Evolutionary conservation across 805 yeast genomes (phyloP), one percentile per base, ranked within the genome.

Genomic region (Cyberlindnera subsufficiens): DNA sequence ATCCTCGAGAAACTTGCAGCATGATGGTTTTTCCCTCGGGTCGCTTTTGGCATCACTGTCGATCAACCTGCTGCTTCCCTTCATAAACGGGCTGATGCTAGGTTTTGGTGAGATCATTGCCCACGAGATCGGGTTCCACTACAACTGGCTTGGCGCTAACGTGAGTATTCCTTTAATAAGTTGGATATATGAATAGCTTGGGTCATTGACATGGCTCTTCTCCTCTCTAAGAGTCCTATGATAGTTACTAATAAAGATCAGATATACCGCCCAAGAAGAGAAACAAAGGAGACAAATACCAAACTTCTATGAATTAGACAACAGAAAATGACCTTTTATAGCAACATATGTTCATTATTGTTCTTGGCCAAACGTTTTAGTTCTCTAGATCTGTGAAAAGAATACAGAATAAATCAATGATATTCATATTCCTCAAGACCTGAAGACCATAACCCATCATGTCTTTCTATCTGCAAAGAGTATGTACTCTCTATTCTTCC

Each of bases 71-170:
- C 59, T 89, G 2, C 65, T 91, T 37, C 98, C 98, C 3, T 89
- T 91, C 56, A 70, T 91, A 52, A 91, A 91, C 56, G 98, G 98
- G 8, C 69, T 91, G 64, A 90, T 90, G 96, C 74, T 91, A 39
- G 98, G 98, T 0, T 88, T 91, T 60, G 98, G 98, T 2, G 98
- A 91, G 67, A 80, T 91, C 17, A 68, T 87, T 45, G 98, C 98
- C 8, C 96, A 90, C 60, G 97, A 91, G 56, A 65, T 91, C 33
- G 95, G 96, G 6, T 86, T 86, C 68, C 71, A 73, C 38, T 82
- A 77, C 65, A 80, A 86, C 36, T 85, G 93, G 86, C 57, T 70
- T 18, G 88, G 84, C 6, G 89, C 89, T 13, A 74, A 72, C 56
- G 88, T 78, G 40, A 60, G 62, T 63, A 13, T 20, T 17, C 19